A percentile compares a stretch with the other conserved stretches of the same genome.
These are phyloP conservation scores for Clavaria fumosa DNA, from an alignment of 768 basidiomycete genomes.

Conservation along the genomic window DNA sequence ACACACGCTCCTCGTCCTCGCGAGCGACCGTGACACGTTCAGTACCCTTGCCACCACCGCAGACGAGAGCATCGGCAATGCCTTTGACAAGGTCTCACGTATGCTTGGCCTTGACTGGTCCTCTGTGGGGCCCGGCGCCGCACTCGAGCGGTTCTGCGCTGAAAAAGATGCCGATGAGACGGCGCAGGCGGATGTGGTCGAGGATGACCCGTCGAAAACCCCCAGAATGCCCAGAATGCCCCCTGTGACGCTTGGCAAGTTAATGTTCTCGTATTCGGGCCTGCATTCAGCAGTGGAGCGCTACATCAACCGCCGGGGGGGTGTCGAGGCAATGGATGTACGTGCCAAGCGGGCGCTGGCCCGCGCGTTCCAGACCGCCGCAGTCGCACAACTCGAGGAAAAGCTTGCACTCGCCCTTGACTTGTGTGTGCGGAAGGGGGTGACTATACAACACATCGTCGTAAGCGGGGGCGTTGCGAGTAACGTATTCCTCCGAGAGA, in stretches of 20 bases:
- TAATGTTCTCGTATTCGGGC: conserved; percentile 69
- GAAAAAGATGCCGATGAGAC: conserved; percentile 16
- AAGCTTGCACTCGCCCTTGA: conserved; percentile 47
- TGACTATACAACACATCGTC: conserved; percentile 44
- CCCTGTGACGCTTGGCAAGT: conserved; percentile 32
- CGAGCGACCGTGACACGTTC: conserved; percentile 40
- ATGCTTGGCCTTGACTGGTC: conserved; percentile 53
- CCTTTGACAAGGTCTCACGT: conserved; percentile 73
- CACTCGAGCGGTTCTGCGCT: conserved; percentile 58
- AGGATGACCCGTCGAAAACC: neutral
- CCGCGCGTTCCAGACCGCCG: conserved; percentile 56
- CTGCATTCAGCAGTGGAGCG: conserved; percentile 60
- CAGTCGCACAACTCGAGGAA: conserved; percentile 55
- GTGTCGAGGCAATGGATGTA: conserved; percentile 26
- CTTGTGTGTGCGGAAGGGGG: conserved; percentile 26
- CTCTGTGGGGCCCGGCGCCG: conserved; percentile 56
- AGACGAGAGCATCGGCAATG: conserved; percentile 64
- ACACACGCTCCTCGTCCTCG: conserved; percentile 79
- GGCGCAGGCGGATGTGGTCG: too few species aligned
- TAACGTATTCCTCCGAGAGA: conserved; percentile 50
- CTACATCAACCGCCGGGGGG: conserved; percentile 29
- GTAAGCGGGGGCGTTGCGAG: conserved; percentile 92
- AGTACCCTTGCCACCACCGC: conserved; percentile 55
- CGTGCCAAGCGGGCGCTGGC: conserved; percentile 36
- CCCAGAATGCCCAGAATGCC: conserved; percentile 25